Evolutionary conservation across 1,139 yeast species (phyloP).

Genomic region (Sugiyamaella japonica): DNA sequence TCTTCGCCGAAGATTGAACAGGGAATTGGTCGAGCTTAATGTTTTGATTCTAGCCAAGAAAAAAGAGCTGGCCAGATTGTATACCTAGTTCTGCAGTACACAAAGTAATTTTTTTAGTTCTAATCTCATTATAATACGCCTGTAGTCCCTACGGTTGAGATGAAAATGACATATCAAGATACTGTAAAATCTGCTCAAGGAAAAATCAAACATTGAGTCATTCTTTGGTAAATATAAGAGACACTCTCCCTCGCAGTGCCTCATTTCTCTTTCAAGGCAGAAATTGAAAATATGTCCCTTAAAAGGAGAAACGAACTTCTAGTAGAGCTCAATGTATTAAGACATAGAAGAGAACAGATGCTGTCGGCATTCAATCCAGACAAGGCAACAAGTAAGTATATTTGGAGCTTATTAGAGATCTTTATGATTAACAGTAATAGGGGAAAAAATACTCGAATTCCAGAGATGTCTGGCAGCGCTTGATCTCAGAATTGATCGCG

Average conservation of each 20-base stretch:
- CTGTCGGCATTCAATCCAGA: not conserved
- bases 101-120: too few species aligned
- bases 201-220: not conserved
- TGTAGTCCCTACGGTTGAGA: too few species aligned
- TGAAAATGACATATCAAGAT: too few species aligned
- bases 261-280: not conserved
- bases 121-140: too few species aligned
- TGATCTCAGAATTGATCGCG: not conserved
- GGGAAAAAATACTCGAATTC: not conserved
- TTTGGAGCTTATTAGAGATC: not conserved
- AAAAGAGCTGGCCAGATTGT: not conserved
- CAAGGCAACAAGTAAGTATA: not conserved
- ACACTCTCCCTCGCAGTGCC: not conserved
- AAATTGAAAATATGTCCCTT: not conserved
- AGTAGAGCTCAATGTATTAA: not conserved
- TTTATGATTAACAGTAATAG: not conserved
- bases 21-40: not conserved
- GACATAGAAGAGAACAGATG: not conserved
- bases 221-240: not conserved
- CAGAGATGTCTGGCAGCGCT: not conserved
- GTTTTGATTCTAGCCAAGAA: not conserved
- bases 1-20: not conserved
- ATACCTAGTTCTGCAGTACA: not conserved
- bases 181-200: not conserved
- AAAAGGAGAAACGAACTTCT: not conserved